A percentile compares a stretch with the other conserved stretches of the same genome.
These are phyloP conservation scores for Galium porrigens DNA, from an alignment of 305 asterid species.

Conservation along the genomic window DNA sequence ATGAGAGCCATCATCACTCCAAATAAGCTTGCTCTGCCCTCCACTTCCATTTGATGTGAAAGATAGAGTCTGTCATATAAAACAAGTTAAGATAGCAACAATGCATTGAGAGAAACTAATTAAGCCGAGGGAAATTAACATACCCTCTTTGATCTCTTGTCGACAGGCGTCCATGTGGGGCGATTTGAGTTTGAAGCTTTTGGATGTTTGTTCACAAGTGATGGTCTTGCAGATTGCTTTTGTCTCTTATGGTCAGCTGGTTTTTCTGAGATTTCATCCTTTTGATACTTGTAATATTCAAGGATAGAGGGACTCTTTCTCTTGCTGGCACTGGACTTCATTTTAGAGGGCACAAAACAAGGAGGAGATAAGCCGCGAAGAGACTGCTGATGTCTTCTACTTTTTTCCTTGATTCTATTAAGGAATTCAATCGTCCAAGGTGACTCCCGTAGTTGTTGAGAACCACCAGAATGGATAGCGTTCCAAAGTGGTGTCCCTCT, in stretches of 20 bases:
- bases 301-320: conserved; percentile 75
- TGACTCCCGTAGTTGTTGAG: conserved; percentile 43
- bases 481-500: conserved; percentile 56
- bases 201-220: conserved; percentile 30
- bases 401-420: conserved; percentile 76
- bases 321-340: conserved; percentile 38
- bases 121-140: conserved; percentile 18
- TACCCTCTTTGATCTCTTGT: conserved; percentile 78
- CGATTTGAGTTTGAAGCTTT: conserved; percentile 33
- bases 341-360: conserved; percentile 30
- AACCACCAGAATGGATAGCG: conserved; percentile 43
- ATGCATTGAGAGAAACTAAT: conserved; percentile 13
- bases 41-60: conserved; percentile 61
- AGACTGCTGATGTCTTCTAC: conserved; percentile 55
- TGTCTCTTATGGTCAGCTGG: conserved; percentile 37
- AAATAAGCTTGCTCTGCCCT: conserved; percentile 73
- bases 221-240: conserved; percentile 33
- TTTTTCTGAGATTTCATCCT: conserved; percentile 36
- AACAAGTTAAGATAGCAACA: conserved; percentile 19
- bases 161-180: conserved; percentile 59
- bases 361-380: conserved; percentile 40
- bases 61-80: conserved; percentile 55
- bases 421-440: conserved; percentile 92
- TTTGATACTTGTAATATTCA: conserved; percentile 64
- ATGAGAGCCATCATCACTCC: conserved; percentile 45